phyloP scores from a whole-genome alignment of 179 eudicot genomes.

The Patellifolia procumbens region DNA sequence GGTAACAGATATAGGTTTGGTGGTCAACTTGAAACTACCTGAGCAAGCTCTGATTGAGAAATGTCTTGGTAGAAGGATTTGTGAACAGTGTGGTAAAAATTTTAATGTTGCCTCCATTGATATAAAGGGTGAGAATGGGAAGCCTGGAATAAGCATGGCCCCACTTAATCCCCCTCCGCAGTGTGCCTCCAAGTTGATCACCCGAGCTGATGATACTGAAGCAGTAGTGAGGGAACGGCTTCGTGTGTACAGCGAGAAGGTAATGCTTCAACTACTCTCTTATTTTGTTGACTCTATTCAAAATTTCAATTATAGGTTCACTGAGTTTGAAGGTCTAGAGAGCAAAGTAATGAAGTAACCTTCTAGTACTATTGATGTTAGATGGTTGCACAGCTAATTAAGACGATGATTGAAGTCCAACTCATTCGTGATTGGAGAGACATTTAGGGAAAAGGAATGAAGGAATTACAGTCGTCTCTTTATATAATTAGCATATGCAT shows the following conservation, averaged over 20 bases:
- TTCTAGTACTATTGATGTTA: no score
- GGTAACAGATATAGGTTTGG: conserved; percentile 89
- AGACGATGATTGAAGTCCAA: background rate
- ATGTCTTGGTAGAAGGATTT: conserved; percentile 93
- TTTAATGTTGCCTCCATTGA: conserved; percentile 80
- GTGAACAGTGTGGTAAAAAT: conserved; percentile 83
- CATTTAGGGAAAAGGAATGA: background rate
- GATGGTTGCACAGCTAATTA: background rate
- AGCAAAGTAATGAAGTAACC: background rate
- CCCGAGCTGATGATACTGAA: conserved; percentile 93
- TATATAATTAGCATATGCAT: background rate
- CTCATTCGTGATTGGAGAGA: background rate
- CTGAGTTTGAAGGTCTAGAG: background rate
- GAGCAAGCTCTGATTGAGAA: conserved; percentile 81
- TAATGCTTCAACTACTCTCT: conserved; percentile 28
- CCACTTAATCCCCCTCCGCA: conserved; percentile 84
- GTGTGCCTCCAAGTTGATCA: conserved; percentile 83
- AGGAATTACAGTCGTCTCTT: background rate
- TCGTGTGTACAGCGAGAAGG: conserved; percentile 82
- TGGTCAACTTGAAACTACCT: conserved; percentile 88
- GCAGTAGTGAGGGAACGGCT: conserved; percentile 78
- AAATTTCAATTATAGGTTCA: background rate
- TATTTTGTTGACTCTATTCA: background rate
- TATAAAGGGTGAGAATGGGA: conserved; percentile 75
- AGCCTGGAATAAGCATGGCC: conserved; percentile 75